Evolutionary conservation across 2,329 filamentous ascomycete genomes (phyloP), one percentile per base, ranked within the genome.

Genomic region (Didymella sp.): DNA sequence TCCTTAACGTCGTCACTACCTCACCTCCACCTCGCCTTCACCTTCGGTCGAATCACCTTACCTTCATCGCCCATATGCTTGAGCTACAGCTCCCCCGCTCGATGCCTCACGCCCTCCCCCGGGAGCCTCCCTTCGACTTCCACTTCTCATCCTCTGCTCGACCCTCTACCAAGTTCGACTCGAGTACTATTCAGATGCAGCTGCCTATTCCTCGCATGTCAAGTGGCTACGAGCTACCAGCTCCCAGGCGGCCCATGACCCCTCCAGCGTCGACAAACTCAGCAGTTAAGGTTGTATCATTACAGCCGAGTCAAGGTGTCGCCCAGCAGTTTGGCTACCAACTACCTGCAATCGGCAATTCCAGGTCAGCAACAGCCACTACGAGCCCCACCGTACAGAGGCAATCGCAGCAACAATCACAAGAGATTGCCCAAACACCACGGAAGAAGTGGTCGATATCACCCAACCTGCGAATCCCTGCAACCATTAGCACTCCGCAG

Each of bases 21-120:
- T 49, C 49, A 43, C 48, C 48, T 56, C 43, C 43, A 47, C 24
- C 57, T 48, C 31, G 15, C 46, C 47, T 53, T 48, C 60, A 50
- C 35, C 55, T 33, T 60, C 42, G 30, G 30, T 41, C 37, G 15
- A 33, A 45, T 58, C 46, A 46, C 48, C 54, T 61, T 58, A 56
- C 56, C 54, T 21, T 55, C 52, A 51, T 59, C 73, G 66, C 61
- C 69, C 68, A 62, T 62, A 77, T 77, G 74, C 73, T 76, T 66
- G 73, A 76, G 69, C 70, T 77, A 74, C 73, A 77, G 63, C 72
- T 75, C 30, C 74, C 73, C 27, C 68, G 68, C 40, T 72, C 74
- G 70, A 77, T 76, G 75, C 73, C 74, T 70, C 73, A 76, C 73
- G 73, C 73, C 62, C 60, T 76, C 51, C 66, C 71, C 33, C 66